Base-by-base conservation (phyloP, 345 rosid species). In the Arabis alpina region DNA sequence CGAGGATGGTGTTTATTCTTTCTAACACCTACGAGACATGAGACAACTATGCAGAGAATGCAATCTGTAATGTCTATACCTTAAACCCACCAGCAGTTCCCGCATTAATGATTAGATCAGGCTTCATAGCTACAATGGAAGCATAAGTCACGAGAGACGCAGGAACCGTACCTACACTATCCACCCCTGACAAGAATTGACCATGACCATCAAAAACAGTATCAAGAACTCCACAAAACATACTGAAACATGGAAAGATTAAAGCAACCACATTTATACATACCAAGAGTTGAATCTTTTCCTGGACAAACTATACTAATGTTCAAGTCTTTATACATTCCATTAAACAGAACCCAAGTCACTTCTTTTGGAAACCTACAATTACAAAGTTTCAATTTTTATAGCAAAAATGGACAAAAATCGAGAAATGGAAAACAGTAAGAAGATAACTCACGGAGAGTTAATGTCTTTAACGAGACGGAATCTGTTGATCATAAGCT, bases 1-100 rank as follows among this genome's bases (percentile, higher is more conserved):
- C 10, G 34, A 67, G 25, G 42, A 59, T 0, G 10, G 13, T 25
- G 34, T 43, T 61, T 19, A 45, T 53, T 61, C 8, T 37, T 61
- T 39, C 23, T 16, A 34, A 48, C 40, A 61, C 44, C 30, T 12
- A 47, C 25, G 63, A 42, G n/a, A 11, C 49, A 24, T 16, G 54
- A 37, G 23, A 48, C 28, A 10, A 39, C 66, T 10, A 32, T 23
- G 41, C 10, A 60, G n/a, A 1, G 16, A 44, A 52, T 14, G 9
- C 10, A 10, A 43, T 34, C 14, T 32, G 36, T 2, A 64, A 55
- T 39, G 47, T 15, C 8, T 60, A 67, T 66, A 94, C 98, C 89
- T 84, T 87, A 68, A 89, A 91, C 68, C 99, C 98, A 73, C 99
- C 98, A 49, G 93, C 88, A 5, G 98, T 94, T 76, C 99, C 99